These are phyloP conservation scores for Stephania yunnanensis DNA, from an alignment of 164 flowering plant genomes.

Conservation along the genomic window DNA sequence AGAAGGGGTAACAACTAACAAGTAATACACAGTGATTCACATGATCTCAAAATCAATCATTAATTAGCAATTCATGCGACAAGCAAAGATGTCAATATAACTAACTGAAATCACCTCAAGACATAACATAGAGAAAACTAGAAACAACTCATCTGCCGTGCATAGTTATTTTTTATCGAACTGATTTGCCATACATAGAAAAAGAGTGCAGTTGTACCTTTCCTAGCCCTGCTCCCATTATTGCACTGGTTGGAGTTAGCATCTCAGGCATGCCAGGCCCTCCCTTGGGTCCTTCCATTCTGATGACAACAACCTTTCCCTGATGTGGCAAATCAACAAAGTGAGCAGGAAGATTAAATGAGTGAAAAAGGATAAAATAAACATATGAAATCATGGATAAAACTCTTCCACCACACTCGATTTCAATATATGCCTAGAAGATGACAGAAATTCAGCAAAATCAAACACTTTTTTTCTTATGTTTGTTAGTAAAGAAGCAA, in stretches of 20 bases:
- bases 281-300: slow-evolving; percentile 98
- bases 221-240: slow-evolving; percentile 99
- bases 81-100: background rate
- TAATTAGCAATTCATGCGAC: background rate
- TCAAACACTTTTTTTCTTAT: no score
- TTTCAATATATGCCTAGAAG: no score
- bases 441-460: no score
- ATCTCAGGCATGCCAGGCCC: slow-evolving; percentile 99
- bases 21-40: no score
- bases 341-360: slow-evolving; percentile 1
- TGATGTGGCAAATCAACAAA: slow-evolving; percentile 21
- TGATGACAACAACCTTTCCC: slow-evolving; percentile 91
- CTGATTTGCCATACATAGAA: no score
- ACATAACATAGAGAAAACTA: background rate
- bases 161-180: no score
- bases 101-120: background rate
- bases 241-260: slow-evolving; percentile 98
- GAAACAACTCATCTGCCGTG: background rate
- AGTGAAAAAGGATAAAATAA: background rate
- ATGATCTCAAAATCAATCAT: slow-evolving; percentile 1
- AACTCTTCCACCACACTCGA: no score
- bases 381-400: no score
- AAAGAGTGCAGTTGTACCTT: slow-evolving; percentile 49
- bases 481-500: no score
- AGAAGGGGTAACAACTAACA: no score